Evolutionary conservation across 2,329 filamentous ascomycete species (phyloP), one percentile per base, ranked within the genome.

Genomic region (Ophiostoma himal-ulmi): DNA sequence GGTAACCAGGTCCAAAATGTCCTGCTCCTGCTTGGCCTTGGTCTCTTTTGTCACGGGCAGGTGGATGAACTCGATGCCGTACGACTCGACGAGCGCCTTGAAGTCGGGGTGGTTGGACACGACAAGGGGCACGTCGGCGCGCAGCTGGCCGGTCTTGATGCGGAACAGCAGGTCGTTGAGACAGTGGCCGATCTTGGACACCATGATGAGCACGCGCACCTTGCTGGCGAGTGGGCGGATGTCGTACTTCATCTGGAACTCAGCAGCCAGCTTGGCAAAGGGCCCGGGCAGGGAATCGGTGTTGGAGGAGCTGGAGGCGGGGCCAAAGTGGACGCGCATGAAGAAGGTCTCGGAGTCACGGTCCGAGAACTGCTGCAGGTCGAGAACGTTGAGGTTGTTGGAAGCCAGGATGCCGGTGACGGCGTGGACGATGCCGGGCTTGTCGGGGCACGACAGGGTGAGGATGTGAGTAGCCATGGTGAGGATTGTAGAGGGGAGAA

Each of bases 171-270:
- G 82, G 79, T 94, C 75, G 72, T 75, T 75, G 54, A 75, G 72
- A 84, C 91, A 94, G 83, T 94, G 91, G 10, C 91, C 92, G 76
- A 93, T 94, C 82, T 94, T 94, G 76, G 91, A 94, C 39, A 94
- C 92, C 91, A 95, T 94, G 83, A 95, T 92, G 75, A 95, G 83
- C 67, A 94, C 89, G 74, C 88, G 86, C 71, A 89, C 89, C 82
- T 93, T 93, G 76, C 88, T 83, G 68, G 87, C 81, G 14, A 88
- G 85, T 3, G 90, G 86, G 17, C 88, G 85, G 75, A 95, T 85
- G 75, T 91, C 84, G 81, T 91, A 93, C 75, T 88, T 83, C 88
- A 93, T 91, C 69, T 39, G 77, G 80, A 92, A 86, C 36, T 88
- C 83, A 68, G 81, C 75, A 3, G 89, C 89, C 69, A 92, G 86